Evolutionary conservation across 441 rosid genomes (phyloP).

Genomic region (Capsella rubella): DNA sequence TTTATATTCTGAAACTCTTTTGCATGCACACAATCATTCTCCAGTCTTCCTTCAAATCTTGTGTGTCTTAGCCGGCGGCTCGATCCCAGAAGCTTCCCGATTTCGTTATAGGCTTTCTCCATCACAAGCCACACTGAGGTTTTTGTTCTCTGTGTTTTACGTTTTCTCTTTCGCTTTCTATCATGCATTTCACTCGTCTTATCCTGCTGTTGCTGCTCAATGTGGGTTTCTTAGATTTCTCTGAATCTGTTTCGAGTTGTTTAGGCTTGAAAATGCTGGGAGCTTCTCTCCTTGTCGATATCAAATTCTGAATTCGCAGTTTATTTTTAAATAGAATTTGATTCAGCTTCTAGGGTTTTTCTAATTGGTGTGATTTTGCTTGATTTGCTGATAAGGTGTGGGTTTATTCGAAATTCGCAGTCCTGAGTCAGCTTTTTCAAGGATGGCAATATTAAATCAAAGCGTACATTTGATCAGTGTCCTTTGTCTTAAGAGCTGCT

Average conservation of each 20-base stretch:
- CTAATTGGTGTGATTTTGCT: neutral
- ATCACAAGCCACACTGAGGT: neutral
- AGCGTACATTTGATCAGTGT: neutral
- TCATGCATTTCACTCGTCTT: neutral
- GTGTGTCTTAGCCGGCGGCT: slow-evolving; percentile 7
- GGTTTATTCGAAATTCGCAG: neutral
- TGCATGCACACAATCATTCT: slow-evolving; percentile 16
- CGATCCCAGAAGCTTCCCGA: slow-evolving; percentile 21
- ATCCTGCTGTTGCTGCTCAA: neutral
- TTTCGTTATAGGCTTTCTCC: neutral
- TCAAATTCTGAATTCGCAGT: slow-evolving; percentile 17
- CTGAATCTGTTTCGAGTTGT: neutral
- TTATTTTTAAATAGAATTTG: neutral
- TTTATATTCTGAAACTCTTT: no score
- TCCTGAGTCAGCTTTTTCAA: neutral
- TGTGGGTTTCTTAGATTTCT: neutral
- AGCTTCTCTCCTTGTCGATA: neutral
- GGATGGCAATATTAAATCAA: neutral
- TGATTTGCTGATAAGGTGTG: neutral
- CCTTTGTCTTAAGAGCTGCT: neutral
- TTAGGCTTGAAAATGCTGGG: neutral
- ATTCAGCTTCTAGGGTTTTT: neutral
- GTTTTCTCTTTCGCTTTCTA: neutral
- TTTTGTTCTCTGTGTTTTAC: neutral
- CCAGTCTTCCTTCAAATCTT: slow-evolving; percentile 24